phyloP scores from a whole-genome alignment of 1,284 basidiomycete genomes.

The Sanghuangporus weigelae region DNA sequence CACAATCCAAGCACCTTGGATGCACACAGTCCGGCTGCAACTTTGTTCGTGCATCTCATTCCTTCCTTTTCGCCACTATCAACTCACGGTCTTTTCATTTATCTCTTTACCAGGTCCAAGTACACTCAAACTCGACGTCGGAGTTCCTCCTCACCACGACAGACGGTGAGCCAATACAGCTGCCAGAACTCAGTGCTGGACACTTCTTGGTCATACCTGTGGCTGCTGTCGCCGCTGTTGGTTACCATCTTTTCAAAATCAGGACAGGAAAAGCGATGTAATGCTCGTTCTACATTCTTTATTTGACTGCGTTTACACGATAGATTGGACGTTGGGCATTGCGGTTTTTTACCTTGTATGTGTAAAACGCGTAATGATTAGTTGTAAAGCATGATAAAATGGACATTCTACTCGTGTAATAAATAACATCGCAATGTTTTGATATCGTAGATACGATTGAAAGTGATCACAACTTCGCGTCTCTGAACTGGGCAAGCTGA shows the following conservation, averaged over 20 bases:
- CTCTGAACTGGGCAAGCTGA: constrained; percentile 18
- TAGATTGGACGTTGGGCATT: neutral
- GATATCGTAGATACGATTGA: too few species aligned
- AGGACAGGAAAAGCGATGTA: neutral
- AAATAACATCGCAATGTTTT: too few species aligned
- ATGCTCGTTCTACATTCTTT: neutral
- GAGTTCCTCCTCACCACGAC: neutral
- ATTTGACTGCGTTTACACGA: neutral
- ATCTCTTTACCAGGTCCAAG: neutral
- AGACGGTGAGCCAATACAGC: neutral
- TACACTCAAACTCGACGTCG: neutral
- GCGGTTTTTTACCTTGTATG: neutral
- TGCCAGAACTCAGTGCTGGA: constrained; percentile 8
- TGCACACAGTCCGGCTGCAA: constrained; percentile 1
- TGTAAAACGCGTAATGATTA: neutral
- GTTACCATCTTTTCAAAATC: constrained; percentile 5
- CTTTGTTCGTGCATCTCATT: neutral
- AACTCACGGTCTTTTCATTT: neutral
- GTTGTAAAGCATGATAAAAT: neutral
- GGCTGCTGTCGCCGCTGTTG: constrained; percentile 9
- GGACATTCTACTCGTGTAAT: neutral
- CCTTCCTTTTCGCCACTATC: neutral
- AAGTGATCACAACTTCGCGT: constrained; percentile 17
- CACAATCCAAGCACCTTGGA: constrained; percentile 9
- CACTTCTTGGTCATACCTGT: constrained; percentile 14